Percentiles rank a stretch among this genome's conserved stretches.
Evolutionary conservation across 805 yeast genomes (phyloP).

Genomic region (Barnettozyma salicaria): DNA sequence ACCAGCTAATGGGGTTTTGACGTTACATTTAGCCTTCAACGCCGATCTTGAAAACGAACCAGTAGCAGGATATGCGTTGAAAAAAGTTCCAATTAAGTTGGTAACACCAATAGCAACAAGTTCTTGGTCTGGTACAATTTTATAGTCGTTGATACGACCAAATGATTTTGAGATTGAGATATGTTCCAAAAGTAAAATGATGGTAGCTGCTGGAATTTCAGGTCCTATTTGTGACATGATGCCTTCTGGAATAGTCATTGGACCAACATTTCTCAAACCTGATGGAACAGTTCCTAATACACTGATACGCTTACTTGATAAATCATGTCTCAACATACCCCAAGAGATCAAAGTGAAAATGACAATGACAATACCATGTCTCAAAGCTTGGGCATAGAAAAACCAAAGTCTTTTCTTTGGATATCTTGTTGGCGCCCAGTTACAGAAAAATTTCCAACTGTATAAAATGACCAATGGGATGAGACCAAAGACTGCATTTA

Average conservation of each 20-base stretch:
- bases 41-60: constrained; percentile 96
- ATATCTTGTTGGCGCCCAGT: constrained; percentile 53
- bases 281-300: constrained; percentile 76
- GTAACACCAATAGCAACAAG: constrained; percentile 89
- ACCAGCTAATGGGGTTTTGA: constrained; percentile 90
- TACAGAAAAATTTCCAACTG: constrained; percentile 60
- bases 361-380: constrained; percentile 77
- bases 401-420: constrained; percentile 48
- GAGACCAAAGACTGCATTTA: constrained; percentile 88
- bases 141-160: constrained; percentile 88
- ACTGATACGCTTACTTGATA: constrained; percentile 38
- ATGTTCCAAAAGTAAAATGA: constrained; percentile 81
- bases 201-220: constrained; percentile 80
- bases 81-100: constrained; percentile 85
- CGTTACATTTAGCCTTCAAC: constrained; percentile 90
- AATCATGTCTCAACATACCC: constrained; percentile 55
- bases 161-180: constrained; percentile 91
- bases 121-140: constrained; percentile 89
- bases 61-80: constrained; percentile 91
- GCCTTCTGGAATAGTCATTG: constrained; percentile 57
- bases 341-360: constrained; percentile 80
- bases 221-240: constrained; percentile 56
- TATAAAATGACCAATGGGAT: constrained; percentile 68
- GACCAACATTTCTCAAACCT: constrained; percentile 75
- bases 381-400: constrained; percentile 69